Base-by-base conservation (phyloP, 805 yeast species). In the Zygosaccharomyces lentus region DNA sequence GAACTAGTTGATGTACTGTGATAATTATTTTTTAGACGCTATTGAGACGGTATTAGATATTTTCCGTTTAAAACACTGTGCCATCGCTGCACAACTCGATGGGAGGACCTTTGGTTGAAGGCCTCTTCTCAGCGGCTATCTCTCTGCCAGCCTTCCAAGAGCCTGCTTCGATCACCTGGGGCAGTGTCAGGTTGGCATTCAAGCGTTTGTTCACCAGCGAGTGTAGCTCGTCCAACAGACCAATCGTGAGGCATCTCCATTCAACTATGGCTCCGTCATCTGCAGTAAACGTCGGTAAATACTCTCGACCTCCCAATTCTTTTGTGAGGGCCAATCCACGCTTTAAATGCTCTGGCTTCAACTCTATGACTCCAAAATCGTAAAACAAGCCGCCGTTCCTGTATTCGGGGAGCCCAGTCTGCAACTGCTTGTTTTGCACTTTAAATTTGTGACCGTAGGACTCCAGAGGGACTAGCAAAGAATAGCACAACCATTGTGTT, bases 111-210 rank as follows among this genome's bases (percentile, higher is more conserved):
- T 71, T 74, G 0, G 75, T 70, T 12, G 56, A 54, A 6, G 76
- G 73, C 53, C 87, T 70, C 48, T 69, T 53, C 46, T 65, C 56
- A 8, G 74, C 74, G 2, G 87, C 85, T 43, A 79, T 76, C 43
- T 74, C 75, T 48, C 87, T 67, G 1, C 87, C 87, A 2, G 82
- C 76, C 50, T 75, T 76, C 87, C 87, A 81, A 25, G 80, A 73
- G 0, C 87, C 87, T 2, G 86, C 85, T 52, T 81, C 87, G 38
- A 81, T 75, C 46, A 81, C 57, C 58, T 81, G 86, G 1, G 85
- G 81, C 35, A 81, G 59, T 7, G 61, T 51, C 37, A 81, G 56
- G 37, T 66, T 65, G 26, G 67, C 65, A 0, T 61, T 64, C 41
- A 80, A 57, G 42, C 68, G 66, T 24, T 71, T 65, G 52, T 81